Evolutionary conservation across 2,329 filamentous ascomycete species (phyloP).

Genomic region (Chrysoporthe cubensis): DNA sequence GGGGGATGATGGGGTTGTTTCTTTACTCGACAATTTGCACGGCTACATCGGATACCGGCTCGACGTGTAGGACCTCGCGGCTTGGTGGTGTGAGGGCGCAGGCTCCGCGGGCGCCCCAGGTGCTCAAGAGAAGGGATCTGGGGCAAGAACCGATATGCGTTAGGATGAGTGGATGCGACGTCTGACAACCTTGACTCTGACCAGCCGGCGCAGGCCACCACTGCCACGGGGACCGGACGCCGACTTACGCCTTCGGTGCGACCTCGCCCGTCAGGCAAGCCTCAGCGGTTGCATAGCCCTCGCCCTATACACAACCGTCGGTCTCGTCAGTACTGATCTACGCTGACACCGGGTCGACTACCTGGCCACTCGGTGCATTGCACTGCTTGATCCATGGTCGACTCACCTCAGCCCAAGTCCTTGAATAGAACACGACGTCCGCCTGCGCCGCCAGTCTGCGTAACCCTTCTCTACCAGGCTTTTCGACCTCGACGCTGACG

Average conservation of each 20-base stretch:
- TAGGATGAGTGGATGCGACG: conserved; percentile 11
- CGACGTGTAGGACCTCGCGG: conserved; percentile 29
- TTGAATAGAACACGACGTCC: conserved; percentile 76
- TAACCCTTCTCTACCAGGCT: conserved; percentile 65
- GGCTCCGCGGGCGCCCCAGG: conserved; percentile 52
- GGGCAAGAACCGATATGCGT: conserved; percentile 22
- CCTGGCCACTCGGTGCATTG: neutral
- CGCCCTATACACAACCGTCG: conserved; percentile 31
- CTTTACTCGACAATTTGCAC: conserved; percentile 63
- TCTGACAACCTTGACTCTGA: conserved; percentile 2
- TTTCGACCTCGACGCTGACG: conserved; percentile 75
- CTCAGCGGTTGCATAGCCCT: conserved; percentile 45
- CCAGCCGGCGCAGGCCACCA: conserved; percentile 2
- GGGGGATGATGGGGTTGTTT: neutral
- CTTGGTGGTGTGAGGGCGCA: conserved; percentile 46
- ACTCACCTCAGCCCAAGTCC: conserved; percentile 69
- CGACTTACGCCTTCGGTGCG: conserved; percentile 49
- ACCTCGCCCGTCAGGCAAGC: conserved; percentile 54
- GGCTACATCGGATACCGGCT: conserved; percentile 37
- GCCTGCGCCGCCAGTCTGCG: conserved; percentile 62
- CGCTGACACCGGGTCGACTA: neutral
- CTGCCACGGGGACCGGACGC: neutral
- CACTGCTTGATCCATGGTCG: conserved; percentile 28
- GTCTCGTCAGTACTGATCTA: conserved; percentile 13
- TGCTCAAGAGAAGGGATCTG: conserved; percentile 47